Conservation (phyloP, 768 basidiomycete species). For the Calocybe cyanea region DNA sequence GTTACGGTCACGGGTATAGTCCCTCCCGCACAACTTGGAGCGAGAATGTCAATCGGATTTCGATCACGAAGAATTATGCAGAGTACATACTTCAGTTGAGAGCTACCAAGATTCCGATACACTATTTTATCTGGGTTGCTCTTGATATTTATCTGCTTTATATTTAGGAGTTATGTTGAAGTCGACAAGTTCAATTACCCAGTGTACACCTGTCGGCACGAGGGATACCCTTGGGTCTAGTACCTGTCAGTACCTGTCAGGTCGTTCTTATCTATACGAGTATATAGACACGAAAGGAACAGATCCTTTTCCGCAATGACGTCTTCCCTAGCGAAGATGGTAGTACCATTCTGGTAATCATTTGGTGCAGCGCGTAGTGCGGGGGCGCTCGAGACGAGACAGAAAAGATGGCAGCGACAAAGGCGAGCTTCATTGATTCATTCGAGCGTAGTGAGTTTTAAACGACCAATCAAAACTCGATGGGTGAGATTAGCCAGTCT, state of each 20-base stretch:
- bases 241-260: background rate
- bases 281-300: conserved; percentile 10
- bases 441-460: background rate
- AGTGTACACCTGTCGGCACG: conserved; percentile 14
- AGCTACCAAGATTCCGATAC: conserved; percentile 7
- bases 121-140: conserved; percentile 12
- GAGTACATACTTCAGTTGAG: conserved; percentile 10
- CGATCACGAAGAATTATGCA: background rate
- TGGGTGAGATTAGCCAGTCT: background rate
- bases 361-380: background rate
- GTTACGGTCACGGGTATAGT: conserved; percentile 5
- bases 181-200: background rate
- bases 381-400: conserved; percentile 7
- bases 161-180: background rate
- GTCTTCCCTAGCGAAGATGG: background rate
- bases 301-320: conserved; percentile 3
- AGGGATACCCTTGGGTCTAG: conserved; percentile 7
- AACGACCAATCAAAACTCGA: conserved; percentile 10
- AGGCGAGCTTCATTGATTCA: background rate
- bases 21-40: conserved; percentile 11
- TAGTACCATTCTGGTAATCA: background rate
- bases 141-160: conserved; percentile 7
- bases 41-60: background rate
- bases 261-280: background rate
- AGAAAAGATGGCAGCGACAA: conserved; percentile 4